phyloP scores from a whole-genome alignment of 257 asterid species.

The Capsicum pubescens region DNA sequence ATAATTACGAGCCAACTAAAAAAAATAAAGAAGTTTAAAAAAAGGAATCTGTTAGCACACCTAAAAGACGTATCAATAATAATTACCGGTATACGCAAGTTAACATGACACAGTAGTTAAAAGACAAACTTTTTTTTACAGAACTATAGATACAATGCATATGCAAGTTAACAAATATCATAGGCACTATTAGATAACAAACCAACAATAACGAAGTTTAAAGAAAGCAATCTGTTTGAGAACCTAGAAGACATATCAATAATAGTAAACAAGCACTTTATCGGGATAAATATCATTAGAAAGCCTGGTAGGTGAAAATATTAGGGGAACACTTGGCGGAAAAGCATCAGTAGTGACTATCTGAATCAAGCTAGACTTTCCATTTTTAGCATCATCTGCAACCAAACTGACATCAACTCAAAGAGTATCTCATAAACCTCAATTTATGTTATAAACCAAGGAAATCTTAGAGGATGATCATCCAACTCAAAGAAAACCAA shows the following conservation, averaged over 20 bases:
- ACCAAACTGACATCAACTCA: conserved; percentile 40
- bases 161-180: neutral
- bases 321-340: conserved; percentile 69
- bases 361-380: conserved; percentile 87
- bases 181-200: neutral
- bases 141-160: too few species aligned
- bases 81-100: conserved; percentile 38
- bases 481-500: too few species aligned
- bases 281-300: conserved; percentile 90
- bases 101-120: neutral
- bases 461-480: too few species aligned
- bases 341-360: conserved; percentile 78
- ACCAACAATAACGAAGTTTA: neutral
- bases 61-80: conserved; percentile 93
- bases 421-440: too few species aligned
- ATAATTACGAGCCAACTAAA: neutral
- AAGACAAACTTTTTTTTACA: neutral
- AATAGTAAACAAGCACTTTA: conserved; percentile 82
- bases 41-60: conserved; percentile 34
- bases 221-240: conserved; percentile 24
- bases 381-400: conserved; percentile 93
- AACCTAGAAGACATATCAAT: conserved; percentile 95
- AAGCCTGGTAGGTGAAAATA: conserved; percentile 87
- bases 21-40: neutral
- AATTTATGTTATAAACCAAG: too few species aligned